Evolutionary conservation across 2,329 filamentous ascomycete species (phyloP), one percentile per base, ranked within the genome.

Genomic region (Apiospora arundinis): DNA sequence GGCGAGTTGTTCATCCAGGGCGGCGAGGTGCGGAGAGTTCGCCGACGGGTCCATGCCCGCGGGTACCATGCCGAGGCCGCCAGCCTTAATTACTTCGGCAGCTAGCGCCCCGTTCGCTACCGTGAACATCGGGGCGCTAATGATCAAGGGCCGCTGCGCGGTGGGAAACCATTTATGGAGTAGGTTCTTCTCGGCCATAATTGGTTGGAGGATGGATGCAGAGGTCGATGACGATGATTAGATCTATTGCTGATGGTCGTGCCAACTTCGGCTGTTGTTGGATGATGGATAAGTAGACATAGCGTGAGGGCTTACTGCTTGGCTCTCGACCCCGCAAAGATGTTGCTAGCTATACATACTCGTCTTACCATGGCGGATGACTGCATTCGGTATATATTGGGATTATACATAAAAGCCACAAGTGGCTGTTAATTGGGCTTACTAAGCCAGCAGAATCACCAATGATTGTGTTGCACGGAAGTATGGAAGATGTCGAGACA

Each of bases 51-150:
- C 67, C 46, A 69, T 48, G 32, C 67, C 67, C 23, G 67, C 67
- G 45, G 67, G 32, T 16, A 69, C 44, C 68, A 70, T 40, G 52
- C 18, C 83, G 1, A 85, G 74, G 0, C 83, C 83, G 12, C 82
- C 81, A 9, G 83, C 82, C 63, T 80, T 80, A 67, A 79, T 77
- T 7, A 84, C 82, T 44, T 82, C 81, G 11, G 81, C 79, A 6
- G 82, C 82, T 18, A 85, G 77, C 66, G 74, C 79, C 46, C 80
- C 77, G 68, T 82, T 83, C 4, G 80, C 74, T 32, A 82, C 75
- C 52, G 76, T 77, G n/a, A 81, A 78, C 82, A 85, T 83, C 21
- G 83, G 83, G 14, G 83, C 83, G 56, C 78, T 81, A 56, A 84
- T 76, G 46, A 85, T 74, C 9, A 84, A 73, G 37, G 83, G 83